These are phyloP conservation scores for Lasiosphaeriaceae sp. DNA, from an alignment of 495 filamentous ascomycete species.

Conservation along the genomic window DNA sequence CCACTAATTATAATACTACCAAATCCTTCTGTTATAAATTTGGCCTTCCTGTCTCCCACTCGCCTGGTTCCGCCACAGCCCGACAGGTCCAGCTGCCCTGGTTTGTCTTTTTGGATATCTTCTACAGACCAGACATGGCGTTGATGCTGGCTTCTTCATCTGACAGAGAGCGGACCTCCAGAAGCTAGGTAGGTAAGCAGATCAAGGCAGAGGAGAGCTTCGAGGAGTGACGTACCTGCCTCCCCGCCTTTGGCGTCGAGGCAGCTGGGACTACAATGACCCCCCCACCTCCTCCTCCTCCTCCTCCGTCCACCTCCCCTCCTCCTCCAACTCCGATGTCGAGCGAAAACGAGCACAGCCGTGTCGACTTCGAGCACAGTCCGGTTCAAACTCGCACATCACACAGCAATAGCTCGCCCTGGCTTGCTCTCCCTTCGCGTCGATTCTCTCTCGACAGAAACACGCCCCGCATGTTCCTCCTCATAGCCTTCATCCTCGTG, in stretches of 20 bases:
- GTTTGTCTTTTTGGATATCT: background rate
- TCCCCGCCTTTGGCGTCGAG: background rate
- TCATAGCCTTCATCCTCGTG: constrained; percentile 29
- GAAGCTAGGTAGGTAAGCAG: too few species aligned
- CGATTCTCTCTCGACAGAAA: constrained; percentile 8
- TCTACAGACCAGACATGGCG: background rate
- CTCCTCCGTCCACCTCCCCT: too few species aligned
- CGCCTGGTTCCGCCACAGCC: too few species aligned
- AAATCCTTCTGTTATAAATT: too few species aligned
- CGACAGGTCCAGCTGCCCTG: background rate
- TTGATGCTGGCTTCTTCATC: background rate
- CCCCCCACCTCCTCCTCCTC: too few species aligned
- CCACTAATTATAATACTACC: too few species aligned
- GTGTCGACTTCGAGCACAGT: background rate
- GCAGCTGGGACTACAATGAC: background rate
- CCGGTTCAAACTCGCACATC: background rate
- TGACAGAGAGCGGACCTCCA: background rate
- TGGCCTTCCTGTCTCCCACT: too few species aligned
- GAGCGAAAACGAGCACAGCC: background rate
- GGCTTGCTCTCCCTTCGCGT: background rate
- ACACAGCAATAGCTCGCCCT: background rate
- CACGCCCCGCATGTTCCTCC: constrained; percentile 25
- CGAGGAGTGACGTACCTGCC: background rate
- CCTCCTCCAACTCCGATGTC: background rate
- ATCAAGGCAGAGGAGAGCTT: too few species aligned